Base-by-base conservation (phyloP, 352 stramenopile genomes). In the Phytophthora pini region DNA sequence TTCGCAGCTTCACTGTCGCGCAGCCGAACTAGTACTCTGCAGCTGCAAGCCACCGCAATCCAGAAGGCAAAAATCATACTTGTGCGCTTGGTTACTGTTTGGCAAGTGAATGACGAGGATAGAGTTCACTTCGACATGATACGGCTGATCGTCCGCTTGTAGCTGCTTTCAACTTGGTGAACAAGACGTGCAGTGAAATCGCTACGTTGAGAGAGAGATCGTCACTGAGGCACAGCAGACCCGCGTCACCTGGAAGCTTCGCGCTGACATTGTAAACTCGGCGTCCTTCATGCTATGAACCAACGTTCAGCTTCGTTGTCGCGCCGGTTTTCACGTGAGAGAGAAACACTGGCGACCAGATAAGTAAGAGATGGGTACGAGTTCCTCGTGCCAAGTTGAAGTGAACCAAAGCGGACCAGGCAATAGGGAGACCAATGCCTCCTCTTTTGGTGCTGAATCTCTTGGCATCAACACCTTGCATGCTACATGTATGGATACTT, bases 161-260 rank as follows among this genome's bases (percentile, higher is more conserved):
- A 39, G 36, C 24, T 27, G 34, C 22, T 38, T 57, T 57, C 36
- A 47, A 47, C 36, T 38, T 46, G 50, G 36, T 20, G 34, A 17
- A 47, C 34, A 22, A 57, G 50, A 56, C 49, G 39, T 56, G 49
- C 49, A 36, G n/a, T 46, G 31, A 20, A 5, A 46, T 47, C 49
- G 49, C 49, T 26, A 56, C 48, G 17, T 56, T 41, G 48, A 56
- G 48, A 36, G 31, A 36, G 22, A 50, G 24, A 32, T 49, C 13
- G 44, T 34, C 9, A 45, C 34, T 32, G 34, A 56, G n/a, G 2
- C 20, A 40, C 36, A 45, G 32, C 32, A 36, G 29, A 34, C 10
- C 20, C 8, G 34, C 11, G 13, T 31, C 43, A 31, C 20, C 22
- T 27, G 8, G 17, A 32, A 48, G 38, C 38, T 43, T 43, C 13